Evolutionary conservation across 2,329 filamentous ascomycete species (phyloP).

Genomic region (Aspergillus arachidicola): DNA sequence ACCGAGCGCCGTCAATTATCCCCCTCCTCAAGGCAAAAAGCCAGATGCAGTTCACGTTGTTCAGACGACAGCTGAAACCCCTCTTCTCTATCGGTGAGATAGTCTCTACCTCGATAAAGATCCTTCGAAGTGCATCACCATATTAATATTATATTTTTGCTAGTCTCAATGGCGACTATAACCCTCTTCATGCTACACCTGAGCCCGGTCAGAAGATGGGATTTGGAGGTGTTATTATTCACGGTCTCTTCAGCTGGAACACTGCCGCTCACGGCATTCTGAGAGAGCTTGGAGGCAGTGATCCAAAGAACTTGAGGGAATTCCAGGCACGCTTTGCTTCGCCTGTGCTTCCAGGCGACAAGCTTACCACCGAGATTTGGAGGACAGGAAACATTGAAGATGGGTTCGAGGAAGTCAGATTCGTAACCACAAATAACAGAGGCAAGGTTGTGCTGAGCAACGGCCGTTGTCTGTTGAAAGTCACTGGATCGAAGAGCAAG

Average conservation of each 20-base stretch:
- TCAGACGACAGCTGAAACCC: constrained; percentile 72
- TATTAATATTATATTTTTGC: constrained; percentile 23
- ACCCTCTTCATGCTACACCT: constrained; percentile 85
- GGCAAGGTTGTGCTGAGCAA: constrained; percentile 88
- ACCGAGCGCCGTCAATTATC: constrained; percentile 75
- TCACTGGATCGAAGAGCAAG: constrained; percentile 63
- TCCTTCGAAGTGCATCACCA: too few species aligned
- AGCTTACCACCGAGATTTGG: constrained; percentile 81
- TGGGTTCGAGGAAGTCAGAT: constrained; percentile 81
- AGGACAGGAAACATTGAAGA: constrained; percentile 63
- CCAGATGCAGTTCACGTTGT: constrained; percentile 72
- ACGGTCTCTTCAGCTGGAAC: constrained; percentile 89
- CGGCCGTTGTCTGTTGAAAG: constrained; percentile 76
- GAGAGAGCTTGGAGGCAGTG: constrained; percentile 70
- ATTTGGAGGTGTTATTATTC: constrained; percentile 85
- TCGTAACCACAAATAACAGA: constrained; percentile 74
- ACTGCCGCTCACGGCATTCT: constrained; percentile 73
- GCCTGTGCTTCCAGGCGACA: constrained; percentile 81
- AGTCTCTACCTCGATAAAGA: neutral
- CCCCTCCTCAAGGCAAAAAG: constrained; percentile 69
- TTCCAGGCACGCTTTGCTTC: constrained; percentile 87
- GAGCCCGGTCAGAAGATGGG: constrained; percentile 87
- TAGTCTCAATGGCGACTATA: constrained; percentile 89
- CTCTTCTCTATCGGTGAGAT: constrained; percentile 68
- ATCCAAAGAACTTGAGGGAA: constrained; percentile 80